Percentiles rank a stretch among this genome's conserved stretches.
phyloP scores from a whole-genome alignment of 805 yeast genomes.

The Tetrapisispora phaffii region DNA sequence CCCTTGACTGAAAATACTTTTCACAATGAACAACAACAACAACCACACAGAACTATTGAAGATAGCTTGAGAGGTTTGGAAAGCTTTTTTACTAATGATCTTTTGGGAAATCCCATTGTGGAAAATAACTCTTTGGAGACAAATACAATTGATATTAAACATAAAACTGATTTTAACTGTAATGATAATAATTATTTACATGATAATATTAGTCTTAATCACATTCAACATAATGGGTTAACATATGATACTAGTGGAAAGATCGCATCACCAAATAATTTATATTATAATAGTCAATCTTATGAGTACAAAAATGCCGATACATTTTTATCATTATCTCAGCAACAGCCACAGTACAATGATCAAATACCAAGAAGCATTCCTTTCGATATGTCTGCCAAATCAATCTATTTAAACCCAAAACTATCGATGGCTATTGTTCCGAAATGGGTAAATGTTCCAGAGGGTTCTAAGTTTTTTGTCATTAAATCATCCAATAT shows the following conservation, averaged over 20 bases:
- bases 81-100: background rate
- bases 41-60: constrained; percentile 6
- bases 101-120: background rate
- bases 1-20: background rate
- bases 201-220: background rate
- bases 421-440: constrained; percentile 10
- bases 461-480: constrained; percentile 33
- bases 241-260: too few species aligned
- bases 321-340: background rate
- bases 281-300: background rate
- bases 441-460: constrained; percentile 24
- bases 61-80: constrained; percentile 16
- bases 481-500: constrained; percentile 47
- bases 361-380: background rate
- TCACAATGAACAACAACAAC: background rate
- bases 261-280: too few species aligned
- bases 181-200: background rate
- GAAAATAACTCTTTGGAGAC: background rate
- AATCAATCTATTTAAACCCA: background rate
- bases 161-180: background rate
- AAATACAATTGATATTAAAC: background rate
- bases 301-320: background rate
- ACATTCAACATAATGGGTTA: too few species aligned
- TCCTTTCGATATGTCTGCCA: background rate
- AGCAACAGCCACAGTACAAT: background rate